These are phyloP conservation scores for Perkinsus chesapeaki DNA, from an alignment of 169 alveolate species.

Conservation along the genomic window DNA sequence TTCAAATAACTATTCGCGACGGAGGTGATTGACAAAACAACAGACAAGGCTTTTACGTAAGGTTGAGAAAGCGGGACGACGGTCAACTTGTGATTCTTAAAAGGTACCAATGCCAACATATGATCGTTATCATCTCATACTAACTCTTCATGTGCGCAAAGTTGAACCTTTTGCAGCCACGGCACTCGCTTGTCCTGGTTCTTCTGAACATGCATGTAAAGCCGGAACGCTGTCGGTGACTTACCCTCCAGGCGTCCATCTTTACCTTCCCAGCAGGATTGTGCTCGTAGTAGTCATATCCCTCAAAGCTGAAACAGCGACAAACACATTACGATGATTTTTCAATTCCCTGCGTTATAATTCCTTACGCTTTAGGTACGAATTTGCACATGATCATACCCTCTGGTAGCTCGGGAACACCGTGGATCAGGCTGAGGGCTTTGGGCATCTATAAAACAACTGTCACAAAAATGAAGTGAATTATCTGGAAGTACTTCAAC, in stretches of 20 bases:
- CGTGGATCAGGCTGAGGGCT: not conserved
- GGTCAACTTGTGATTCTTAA: not conserved
- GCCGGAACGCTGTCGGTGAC: not conserved
- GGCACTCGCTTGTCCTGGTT: not conserved
- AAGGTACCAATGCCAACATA: no score
- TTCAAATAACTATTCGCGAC: no score
- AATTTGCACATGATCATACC: not conserved
- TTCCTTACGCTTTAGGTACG: not conserved
- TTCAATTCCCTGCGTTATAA: not conserved
- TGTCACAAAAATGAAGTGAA: not conserved
- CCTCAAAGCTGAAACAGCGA: not conserved
- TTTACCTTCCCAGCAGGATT: not conserved
- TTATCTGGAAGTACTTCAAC: not conserved
- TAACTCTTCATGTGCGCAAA: not conserved
- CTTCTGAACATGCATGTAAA: not conserved
- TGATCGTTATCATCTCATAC: no score
- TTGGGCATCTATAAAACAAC: not conserved
- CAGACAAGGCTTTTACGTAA: not conserved
- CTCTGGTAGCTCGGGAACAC: not conserved
- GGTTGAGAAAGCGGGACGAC: not conserved
- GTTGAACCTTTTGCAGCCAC: not conserved
- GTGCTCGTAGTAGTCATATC: not conserved
- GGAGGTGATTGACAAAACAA: not conserved
- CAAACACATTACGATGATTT: not conserved
- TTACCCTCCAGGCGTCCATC: not conserved